Base-by-base conservation (phyloP, 495 filamentous ascomycete genomes). In the Penicillium samsonianum region DNA sequence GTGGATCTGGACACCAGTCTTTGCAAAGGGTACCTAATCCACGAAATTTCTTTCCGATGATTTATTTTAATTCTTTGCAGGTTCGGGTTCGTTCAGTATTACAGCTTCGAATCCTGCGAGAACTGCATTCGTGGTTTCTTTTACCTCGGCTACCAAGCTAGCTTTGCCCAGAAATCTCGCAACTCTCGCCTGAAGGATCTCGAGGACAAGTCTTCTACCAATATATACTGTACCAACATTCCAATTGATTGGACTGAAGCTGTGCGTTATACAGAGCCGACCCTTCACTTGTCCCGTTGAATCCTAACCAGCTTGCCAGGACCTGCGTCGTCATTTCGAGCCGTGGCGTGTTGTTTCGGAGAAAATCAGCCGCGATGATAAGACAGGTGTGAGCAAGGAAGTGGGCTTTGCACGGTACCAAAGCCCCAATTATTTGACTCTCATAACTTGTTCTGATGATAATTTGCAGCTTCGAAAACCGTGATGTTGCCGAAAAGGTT, bases 101-200 rank as follows among this genome's bases (percentile, higher is more conserved):
- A 82, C 73, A 88, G 88, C 63, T 88, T 90, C 64, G 85, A 87
- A 25, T 89, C 96, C 59, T 95, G 93, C 16, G 91, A 97, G 75
- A 88, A 89, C 58, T 97, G 92, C 75, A 98, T 99, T 72, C 90
- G 91, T 37, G 93, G 89, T n/a, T 95, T 99, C 67, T 91, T 90
- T 69, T 87, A 88, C 63, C 82, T 92, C 53, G 92, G 92, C 40
- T 98, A 98, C 66, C 94, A 99, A 76, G 92, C 93, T 57, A 94
- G 92, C 65, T 99, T 96, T 75, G 94, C 95, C 58, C 82, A 96
- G 89, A 91, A 97, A 74, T 96, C 91, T 11, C 96, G 96, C 76
- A 98, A 98, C 67, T 88, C 90, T 57, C 88, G 94, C 60, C 88
- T 99, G 46, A 96, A 97, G 76, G 91, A 90, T 46, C 84, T 96